phyloP scores from a whole-genome alignment of 106 monocot species.

The Dioscorea alata region DNA sequence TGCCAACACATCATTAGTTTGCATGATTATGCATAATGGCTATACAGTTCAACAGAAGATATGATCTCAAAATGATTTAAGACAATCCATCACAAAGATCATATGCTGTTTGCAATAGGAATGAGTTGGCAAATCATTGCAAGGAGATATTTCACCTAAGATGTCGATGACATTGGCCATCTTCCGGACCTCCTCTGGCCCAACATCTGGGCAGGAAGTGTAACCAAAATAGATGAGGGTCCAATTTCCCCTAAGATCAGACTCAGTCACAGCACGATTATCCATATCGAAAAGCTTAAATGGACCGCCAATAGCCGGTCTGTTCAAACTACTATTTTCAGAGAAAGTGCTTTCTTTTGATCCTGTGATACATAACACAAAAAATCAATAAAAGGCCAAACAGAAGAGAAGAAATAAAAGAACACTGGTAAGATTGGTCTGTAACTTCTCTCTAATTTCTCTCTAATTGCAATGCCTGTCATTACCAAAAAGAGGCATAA shows the following conservation, averaged over 20 bases:
- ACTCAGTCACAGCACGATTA: conserved; percentile 59
- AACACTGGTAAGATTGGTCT: too few species aligned
- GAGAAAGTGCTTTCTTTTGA: conserved; percentile 21
- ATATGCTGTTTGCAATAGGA: too few species aligned
- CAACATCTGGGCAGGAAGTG: conserved; percentile 93
- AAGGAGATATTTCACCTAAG: conserved; percentile 60
- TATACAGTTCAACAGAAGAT: too few species aligned
- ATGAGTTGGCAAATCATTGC: background rate
- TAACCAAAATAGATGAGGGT: conserved; percentile 93
- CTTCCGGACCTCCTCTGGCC: conserved; percentile 75
- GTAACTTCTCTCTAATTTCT: too few species aligned
- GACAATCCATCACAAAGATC: too few species aligned
- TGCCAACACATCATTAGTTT: too few species aligned
- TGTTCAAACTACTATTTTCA: conserved; percentile 27
- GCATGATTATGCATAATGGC: too few species aligned
- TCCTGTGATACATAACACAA: conserved; percentile 20
- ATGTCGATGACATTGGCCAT: conserved; percentile 59
- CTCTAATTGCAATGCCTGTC: too few species aligned
- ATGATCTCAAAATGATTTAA: too few species aligned
- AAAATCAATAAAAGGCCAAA: too few species aligned
- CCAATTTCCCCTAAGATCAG: conserved; percentile 81
- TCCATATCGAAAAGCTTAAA: conserved; percentile 77
- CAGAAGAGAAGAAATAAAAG: too few species aligned
- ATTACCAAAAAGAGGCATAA: too few species aligned
- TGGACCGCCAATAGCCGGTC: conserved; percentile 85